Conservation (phyloP, 495 filamentous ascomycete species). For the Xylaria scruposa region DNA sequence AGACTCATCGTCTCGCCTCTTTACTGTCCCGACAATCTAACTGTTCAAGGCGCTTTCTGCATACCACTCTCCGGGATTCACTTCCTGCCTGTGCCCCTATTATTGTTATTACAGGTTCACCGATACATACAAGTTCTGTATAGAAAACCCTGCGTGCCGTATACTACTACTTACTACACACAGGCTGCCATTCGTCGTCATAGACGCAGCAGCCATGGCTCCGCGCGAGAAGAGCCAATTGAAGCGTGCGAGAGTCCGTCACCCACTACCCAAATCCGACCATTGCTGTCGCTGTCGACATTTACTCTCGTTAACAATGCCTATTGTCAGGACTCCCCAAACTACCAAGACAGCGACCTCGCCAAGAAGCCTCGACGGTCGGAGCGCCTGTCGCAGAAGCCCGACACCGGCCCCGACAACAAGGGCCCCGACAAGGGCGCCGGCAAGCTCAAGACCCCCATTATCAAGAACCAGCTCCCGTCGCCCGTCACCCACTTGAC, state of each 20-base stretch:
- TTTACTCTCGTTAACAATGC: constrained; percentile 29
- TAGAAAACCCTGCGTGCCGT: background rate
- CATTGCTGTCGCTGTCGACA: constrained; percentile 10
- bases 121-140: background rate
- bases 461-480: constrained; percentile 70
- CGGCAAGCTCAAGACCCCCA: constrained; percentile 61
- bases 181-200: constrained; percentile 15
- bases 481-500: constrained; percentile 75
- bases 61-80: background rate
- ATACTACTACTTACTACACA: background rate
- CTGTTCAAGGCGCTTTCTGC: background rate
- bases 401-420: constrained; percentile 47
- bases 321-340: constrained; percentile 50
- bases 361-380: constrained; percentile 74
- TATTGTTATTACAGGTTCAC: background rate
- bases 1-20: background rate
- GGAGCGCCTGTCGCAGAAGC: constrained; percentile 59
- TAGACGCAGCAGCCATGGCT: constrained; percentile 49
- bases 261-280: constrained; percentile 33
- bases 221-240: constrained; percentile 63
- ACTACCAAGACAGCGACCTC: constrained; percentile 51
- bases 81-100: constrained; percentile 6
- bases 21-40: background rate
- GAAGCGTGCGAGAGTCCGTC: constrained; percentile 57
- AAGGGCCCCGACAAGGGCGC: constrained; percentile 37